Conservation (phyloP, 805 yeast genomes). For the Saturnispora gosingensis region DNA sequence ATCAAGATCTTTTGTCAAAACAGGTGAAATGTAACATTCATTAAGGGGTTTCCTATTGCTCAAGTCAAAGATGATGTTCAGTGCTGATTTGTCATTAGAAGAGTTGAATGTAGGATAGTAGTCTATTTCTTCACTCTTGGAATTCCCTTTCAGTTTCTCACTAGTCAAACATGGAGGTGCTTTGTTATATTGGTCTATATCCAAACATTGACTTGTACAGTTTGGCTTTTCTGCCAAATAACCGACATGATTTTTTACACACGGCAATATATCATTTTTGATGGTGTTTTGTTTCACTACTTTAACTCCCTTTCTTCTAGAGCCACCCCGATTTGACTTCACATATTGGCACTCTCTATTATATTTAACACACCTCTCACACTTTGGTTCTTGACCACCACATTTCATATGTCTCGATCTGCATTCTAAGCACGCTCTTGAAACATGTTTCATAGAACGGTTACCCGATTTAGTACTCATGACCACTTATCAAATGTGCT, state of each 20-base stretch:
- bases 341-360: constrained; percentile 37
- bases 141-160: constrained; percentile 1
- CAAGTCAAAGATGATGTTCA: constrained; percentile 22
- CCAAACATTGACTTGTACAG: constrained; percentile 23
- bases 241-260: constrained; percentile 21
- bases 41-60: constrained; percentile 13
- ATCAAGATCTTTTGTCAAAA: constrained; percentile 20
- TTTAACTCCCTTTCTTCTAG: constrained; percentile 38
- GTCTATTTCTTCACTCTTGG: constrained; percentile 11
- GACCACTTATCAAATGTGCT: background rate
- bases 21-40: constrained; percentile 24
- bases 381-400: constrained; percentile 38
- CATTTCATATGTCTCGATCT: constrained; percentile 43
- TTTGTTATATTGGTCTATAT: constrained; percentile 20
- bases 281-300: background rate
- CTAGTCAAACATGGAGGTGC: constrained; percentile 25
- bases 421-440: constrained; percentile 44
- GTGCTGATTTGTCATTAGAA: constrained; percentile 20
- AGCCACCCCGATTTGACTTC: constrained; percentile 45
- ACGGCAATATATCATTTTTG: constrained; percentile 20
- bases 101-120: constrained; percentile 26
- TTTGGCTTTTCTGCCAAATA: constrained; percentile 14
- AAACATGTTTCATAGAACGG: constrained; percentile 29
- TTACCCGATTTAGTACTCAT: background rate
- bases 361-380: constrained; percentile 32